These are phyloP conservation scores for Aethionema arabicum DNA, from an alignment of 345 rosid species.

Conservation along the genomic window DNA sequence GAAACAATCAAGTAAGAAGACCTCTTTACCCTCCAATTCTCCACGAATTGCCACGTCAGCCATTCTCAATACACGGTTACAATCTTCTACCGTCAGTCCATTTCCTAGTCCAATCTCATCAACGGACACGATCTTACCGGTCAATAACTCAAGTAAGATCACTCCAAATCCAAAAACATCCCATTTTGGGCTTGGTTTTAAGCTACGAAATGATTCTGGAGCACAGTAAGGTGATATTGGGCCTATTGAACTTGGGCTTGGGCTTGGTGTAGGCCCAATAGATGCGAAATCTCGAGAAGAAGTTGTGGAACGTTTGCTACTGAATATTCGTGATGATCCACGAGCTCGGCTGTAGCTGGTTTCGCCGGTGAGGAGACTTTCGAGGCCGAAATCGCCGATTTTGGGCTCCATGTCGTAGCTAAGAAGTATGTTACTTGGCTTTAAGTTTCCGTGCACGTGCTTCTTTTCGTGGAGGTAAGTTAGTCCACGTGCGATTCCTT, in stretches of 20 bases:
- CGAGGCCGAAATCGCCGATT: constrained; percentile 84
- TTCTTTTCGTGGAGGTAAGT: constrained; percentile 81
- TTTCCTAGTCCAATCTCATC: constrained; percentile 83
- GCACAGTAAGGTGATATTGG: constrained; percentile 67
- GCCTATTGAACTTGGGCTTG: constrained; percentile 62
- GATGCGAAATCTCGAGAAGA: constrained; percentile 54
- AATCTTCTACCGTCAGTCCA: constrained; percentile 64
- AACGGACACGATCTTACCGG: constrained; percentile 58
- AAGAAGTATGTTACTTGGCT: constrained; percentile 78
- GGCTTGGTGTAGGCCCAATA: constrained; percentile 47
- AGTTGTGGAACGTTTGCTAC: constrained; percentile 68
- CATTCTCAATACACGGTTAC: constrained; percentile 55
- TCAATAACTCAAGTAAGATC: constrained; percentile 68
- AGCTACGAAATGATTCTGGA: constrained; percentile 73
- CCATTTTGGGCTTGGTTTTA: constrained; percentile 87
- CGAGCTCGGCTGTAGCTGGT: constrained; percentile 54
- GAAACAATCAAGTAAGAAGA: constrained; percentile 64
- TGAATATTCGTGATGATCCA: constrained; percentile 64
- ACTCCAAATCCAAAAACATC: constrained; percentile 82
- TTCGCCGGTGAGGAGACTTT: constrained; percentile 62
- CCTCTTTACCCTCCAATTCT: constrained; percentile 84
- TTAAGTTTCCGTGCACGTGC: constrained; percentile 87
- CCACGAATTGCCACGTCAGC: constrained; percentile 61
- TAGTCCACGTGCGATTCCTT: constrained; percentile 81
- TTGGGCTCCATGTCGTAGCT: constrained; percentile 73